phyloP scores from a whole-genome alignment of 2,329 filamentous ascomycete genomes.

The Lachnum nothofagi region DNA sequence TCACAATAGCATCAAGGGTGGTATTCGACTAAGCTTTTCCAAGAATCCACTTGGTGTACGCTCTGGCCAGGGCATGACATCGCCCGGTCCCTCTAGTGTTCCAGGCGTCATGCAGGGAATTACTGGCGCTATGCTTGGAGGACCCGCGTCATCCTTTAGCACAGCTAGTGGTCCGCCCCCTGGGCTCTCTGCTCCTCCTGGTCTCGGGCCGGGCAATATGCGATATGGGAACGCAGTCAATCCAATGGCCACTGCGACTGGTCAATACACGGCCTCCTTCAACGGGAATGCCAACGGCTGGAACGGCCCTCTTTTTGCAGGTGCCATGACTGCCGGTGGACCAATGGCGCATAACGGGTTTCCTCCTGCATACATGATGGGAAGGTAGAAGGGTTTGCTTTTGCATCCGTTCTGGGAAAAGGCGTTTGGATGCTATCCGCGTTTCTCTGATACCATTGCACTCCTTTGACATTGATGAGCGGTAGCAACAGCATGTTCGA shows the following conservation, averaged over 20 bases:
- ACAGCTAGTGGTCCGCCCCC: slow-evolving; percentile 66
- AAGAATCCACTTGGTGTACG: slow-evolving; percentile 95
- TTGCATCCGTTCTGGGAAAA: slow-evolving; percentile 13
- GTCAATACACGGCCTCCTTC: slow-evolving; percentile 26
- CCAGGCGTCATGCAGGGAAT: slow-evolving; percentile 48
- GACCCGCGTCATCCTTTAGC: slow-evolving; percentile 26
- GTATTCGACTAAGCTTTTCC: slow-evolving; percentile 91
- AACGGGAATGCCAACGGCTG: slow-evolving; percentile 25
- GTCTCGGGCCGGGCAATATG: slow-evolving; percentile 45
- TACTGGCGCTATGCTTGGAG: slow-evolving; percentile 50
- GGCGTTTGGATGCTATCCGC: slow-evolving; percentile 16
- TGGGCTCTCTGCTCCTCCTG: slow-evolving; percentile 71
- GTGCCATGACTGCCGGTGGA: slow-evolving; percentile 30
- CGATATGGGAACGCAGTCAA: slow-evolving; percentile 25
- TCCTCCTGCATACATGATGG: slow-evolving; percentile 35
- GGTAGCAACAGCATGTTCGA: slow-evolving; percentile 14
- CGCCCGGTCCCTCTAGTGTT: slow-evolving; percentile 38
- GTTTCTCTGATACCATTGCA: slow-evolving; percentile 18
- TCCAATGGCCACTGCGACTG: slow-evolving; percentile 20
- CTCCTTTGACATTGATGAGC: slow-evolving; percentile 13
- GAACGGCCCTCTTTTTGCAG: slow-evolving; percentile 25
- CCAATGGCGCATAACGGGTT: slow-evolving; percentile 30
- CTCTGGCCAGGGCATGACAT: slow-evolving; percentile 55
- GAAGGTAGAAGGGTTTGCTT: slow-evolving; percentile 26
- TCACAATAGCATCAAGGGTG: slow-evolving; percentile 89